Evolutionary conservation across 495 filamentous ascomycete genomes (phyloP).

Genomic region (Penicillium samsonianum): DNA sequence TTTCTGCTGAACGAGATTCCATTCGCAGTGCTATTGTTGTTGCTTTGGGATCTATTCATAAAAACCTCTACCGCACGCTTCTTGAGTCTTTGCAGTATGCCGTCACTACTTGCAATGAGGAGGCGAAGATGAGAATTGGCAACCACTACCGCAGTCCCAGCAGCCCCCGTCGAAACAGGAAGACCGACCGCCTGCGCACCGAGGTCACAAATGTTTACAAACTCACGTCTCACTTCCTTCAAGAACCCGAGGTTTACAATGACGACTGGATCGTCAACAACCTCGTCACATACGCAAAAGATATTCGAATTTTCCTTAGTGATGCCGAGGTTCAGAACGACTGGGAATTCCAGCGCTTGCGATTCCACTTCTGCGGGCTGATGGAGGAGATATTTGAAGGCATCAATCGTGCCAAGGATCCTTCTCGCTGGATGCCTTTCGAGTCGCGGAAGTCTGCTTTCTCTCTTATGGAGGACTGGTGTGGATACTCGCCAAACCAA

Average conservation of each 20-base stretch:
- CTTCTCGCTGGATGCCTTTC: constrained; percentile 91
- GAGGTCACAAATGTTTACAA: constrained; percentile 96
- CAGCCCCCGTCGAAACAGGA: constrained; percentile 70
- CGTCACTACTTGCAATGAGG: constrained; percentile 77
- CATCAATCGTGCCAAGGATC: constrained; percentile 82
- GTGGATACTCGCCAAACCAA: constrained; percentile 93
- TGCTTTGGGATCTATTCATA: constrained; percentile 91
- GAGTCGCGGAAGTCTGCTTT: constrained; percentile 92
- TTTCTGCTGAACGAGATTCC: constrained; percentile 71
- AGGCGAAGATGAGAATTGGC: constrained; percentile 80
- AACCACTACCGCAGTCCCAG: constrained; percentile 75
- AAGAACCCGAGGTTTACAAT: constrained; percentile 72
- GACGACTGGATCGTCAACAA: constrained; percentile 94
- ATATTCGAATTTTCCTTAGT: constrained; percentile 89
- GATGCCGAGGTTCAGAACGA: constrained; percentile 93
- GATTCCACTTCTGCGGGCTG: constrained; percentile 90
- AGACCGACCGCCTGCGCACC: constrained; percentile 82
- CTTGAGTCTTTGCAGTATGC: constrained; percentile 87
- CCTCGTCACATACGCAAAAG: constrained; percentile 84
- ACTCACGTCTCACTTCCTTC: constrained; percentile 87
- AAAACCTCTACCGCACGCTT: constrained; percentile 90
- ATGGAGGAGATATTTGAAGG: constrained; percentile 92
- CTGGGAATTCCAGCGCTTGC: constrained; percentile 91
- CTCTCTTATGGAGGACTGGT: constrained; percentile 98
- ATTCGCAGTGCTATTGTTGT: constrained; percentile 90